Evolutionary conservation across 2,329 filamentous ascomycete genomes (phyloP), one percentile per base, ranked within the genome.

Genomic region (Fonsecaea pugnacius): DNA sequence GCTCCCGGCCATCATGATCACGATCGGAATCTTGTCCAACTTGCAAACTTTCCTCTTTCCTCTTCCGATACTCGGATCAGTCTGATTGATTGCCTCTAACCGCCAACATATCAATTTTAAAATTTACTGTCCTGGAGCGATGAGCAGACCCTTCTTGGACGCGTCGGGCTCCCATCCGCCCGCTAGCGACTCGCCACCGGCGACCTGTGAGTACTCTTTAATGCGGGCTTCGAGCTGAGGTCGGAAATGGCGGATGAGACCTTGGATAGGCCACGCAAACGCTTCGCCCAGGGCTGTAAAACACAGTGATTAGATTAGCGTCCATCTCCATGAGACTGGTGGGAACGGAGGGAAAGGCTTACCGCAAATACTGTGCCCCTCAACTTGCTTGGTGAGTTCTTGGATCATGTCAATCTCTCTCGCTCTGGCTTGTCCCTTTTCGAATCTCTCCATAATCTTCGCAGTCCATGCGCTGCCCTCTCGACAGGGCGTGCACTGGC

Each of bases 391-490:
- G 69, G 95, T 99, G 72, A 99, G 83, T 84, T 99, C 95, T 83
- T 97, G 95, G 71, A 99, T 86, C 95, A 99, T 99, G 78, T 99
- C 95, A 77, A 99, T 99, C 82, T 99, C 95, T 67, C 95, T 86
- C 78, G 89, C 88, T 68, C 91, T 88, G 66, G 91, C 95, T 79
- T 91, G 87, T 65, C 95, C 95, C 78, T 91, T 90, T 84, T 96
- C 92, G 73, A 99, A 96, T 63, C 95, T 90, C 79, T 90, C 84
- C 95, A 99, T 98, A 79, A 99, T 98, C 84, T 99, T 93, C 80
- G 96, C 91, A 10, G 94, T 97, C 95, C 95, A 99, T 83, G 96
- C 97, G 84, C 90, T 96, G 70, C 95, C 95, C 82, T 99, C 95
- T 77, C 95, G 91, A 86, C 95, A 99, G n/a, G 95, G 95, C 64